Evolutionary conservation across 2,329 filamentous ascomycete genomes (phyloP).

Genomic region (Ceratocystis alfenasii): DNA sequence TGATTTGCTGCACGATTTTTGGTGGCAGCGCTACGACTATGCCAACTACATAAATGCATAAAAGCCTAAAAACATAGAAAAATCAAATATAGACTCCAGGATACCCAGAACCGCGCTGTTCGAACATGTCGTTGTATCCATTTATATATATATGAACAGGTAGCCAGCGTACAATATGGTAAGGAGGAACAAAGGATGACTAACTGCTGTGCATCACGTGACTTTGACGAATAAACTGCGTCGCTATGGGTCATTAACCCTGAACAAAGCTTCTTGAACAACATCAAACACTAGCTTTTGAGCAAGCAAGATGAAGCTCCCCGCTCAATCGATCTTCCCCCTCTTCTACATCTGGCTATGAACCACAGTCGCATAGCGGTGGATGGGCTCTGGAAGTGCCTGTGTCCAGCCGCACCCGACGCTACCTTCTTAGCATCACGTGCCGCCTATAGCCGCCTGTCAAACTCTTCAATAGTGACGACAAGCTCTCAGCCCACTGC

Average conservation of each 20-base stretch:
- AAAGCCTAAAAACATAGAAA: conserved; percentile 21
- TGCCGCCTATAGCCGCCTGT: neutral
- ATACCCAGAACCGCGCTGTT: conserved; percentile 16
- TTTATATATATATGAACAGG: neutral
- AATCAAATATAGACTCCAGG: conserved; percentile 18
- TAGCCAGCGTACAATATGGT: neutral
- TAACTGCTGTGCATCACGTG: neutral
- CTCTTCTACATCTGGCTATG: neutral
- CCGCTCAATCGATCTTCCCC: neutral
- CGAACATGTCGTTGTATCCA: neutral
- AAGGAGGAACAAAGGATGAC: neutral
- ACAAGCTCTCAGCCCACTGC: neutral
- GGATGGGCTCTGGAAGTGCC: conserved; percentile 53
- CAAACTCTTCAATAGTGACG: neutral
- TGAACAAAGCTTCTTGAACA: neutral
- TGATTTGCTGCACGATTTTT: conserved; percentile 4
- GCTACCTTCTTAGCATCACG: conserved; percentile 12
- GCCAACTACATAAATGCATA: neutral
- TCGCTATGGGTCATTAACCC: conserved; percentile 1
- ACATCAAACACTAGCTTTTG: neutral
- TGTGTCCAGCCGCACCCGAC: conserved; percentile 40
- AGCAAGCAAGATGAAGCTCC: neutral
- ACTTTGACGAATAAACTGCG: neutral
- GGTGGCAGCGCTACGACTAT: neutral
- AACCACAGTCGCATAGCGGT: conserved; percentile 12